Evolutionary conservation across 108 stramenopile genomes (phyloP).

Genomic region (Cyclotella distinguenda): DNA sequence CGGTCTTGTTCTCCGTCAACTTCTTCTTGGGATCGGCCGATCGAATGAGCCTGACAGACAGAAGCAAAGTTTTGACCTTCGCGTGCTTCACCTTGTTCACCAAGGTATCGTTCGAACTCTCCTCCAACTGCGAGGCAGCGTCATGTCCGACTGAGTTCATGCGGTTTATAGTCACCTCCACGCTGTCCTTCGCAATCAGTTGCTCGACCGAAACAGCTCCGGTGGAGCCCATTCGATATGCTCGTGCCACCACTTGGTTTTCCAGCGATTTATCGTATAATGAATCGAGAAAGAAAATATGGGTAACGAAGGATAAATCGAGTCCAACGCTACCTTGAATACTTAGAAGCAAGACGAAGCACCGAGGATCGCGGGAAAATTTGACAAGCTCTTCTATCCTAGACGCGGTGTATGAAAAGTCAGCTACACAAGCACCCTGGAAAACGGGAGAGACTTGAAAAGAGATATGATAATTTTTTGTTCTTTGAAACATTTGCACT

Average conservation of each 20-base stretch:
- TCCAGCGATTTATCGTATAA: slow-evolving; percentile 77
- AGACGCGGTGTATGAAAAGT: slow-evolving; percentile 64
- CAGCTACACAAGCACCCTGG: slow-evolving; percentile 62
- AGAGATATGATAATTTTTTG: background rate
- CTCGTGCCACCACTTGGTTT: slow-evolving; percentile 86
- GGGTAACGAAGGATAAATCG: slow-evolving; percentile 92
- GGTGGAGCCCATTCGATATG: slow-evolving; percentile 92
- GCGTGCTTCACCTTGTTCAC: no score
- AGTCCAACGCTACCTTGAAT: slow-evolving; percentile 93
- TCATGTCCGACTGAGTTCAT: slow-evolving; percentile 39
- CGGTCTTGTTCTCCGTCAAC: no score
- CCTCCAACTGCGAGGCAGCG: no score
- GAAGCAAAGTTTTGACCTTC: no score
- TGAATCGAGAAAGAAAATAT: slow-evolving; percentile 85
- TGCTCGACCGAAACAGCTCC: slow-evolving; percentile 86
- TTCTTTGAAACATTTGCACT: background rate
- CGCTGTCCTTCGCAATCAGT: slow-evolving; percentile 74
- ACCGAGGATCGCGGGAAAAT: slow-evolving; percentile 55
- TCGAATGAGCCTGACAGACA: no score
- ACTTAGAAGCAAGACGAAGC: slow-evolving; percentile 82
- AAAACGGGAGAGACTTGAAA: background rate
- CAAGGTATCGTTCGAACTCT: no score
- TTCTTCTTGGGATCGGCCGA: no score
- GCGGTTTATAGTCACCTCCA: slow-evolving; percentile 81
- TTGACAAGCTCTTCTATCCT: slow-evolving; percentile 63